Base-by-base conservation (phyloP, 352 stramenopile species). In the Pythium biforme region DNA sequence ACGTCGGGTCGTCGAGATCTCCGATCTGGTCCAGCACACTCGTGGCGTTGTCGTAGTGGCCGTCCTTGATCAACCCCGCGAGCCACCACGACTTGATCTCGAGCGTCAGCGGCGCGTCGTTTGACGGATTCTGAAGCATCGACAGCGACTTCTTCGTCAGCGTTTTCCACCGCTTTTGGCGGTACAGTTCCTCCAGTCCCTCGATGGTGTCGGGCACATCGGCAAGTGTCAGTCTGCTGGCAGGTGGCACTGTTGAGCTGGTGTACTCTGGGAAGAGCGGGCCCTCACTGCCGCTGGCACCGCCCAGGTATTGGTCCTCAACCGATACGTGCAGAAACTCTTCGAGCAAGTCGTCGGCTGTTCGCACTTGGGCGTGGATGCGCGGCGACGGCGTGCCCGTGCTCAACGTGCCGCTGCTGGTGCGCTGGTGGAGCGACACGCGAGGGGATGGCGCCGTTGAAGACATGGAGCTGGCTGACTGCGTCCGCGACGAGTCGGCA, bases 61-160 rank as follows among this genome's bases (percentile, higher is more conserved):
- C 80, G 22, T 90, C 79, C 47, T 92, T 91, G 54, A 92, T 91
- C 5, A 92, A 70, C 0, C 79, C 84, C 7, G 82, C 82, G 59
- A 94, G 77, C 79, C 77, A 90, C 84, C 84, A 94, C 14, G 84
- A 89, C 62, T 92, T 91, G 63, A 89, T 88, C 62, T 86, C 76
- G 22, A 91, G 62, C 46, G 74, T 82, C 65, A 74, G 43, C 20
- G 67, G 66, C 19, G 70, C 59, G 50, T 82, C 66, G 49, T 78
- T 86, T 14, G 72, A 76, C 22, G 77, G 74, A 25, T 69, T 83
- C 57, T 88, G 79, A 46, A 91, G 70, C 80, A 93, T 90, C 17
- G 75, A 79, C 29, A 88, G 68, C 9, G 84, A 76, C 27, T 91
- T 91, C 56, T 86, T 88, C 3, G 79, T 89, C 25, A 94, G 65